Conservation (phyloP, 2,329 filamentous ascomycete genomes). For the Bipolaris zeicola region DNA sequence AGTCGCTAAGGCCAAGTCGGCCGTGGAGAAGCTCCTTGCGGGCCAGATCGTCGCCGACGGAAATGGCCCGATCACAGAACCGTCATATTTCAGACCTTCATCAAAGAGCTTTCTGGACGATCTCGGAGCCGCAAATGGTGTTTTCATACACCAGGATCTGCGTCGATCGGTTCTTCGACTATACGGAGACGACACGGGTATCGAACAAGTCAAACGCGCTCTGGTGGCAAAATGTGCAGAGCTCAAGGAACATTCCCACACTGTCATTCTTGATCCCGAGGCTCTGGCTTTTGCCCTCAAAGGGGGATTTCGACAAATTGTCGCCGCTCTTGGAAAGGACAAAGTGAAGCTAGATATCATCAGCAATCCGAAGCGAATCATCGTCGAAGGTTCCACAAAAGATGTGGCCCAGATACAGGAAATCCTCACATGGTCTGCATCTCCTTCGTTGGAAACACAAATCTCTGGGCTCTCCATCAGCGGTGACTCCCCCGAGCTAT, state of each 20-base stretch:
- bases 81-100: no score
- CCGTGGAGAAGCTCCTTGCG: no score
- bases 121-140: no score
- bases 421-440: constrained; percentile 9
- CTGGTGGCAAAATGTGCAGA: neutral
- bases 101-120: no score
- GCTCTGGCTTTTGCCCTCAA: constrained; percentile 11
- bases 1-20: no score
- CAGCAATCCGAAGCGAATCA: constrained; percentile 22
- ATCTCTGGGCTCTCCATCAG: constrained; percentile 5
- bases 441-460: neutral
- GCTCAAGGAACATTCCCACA: constrained; percentile 4
- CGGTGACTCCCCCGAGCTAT: constrained; percentile 7
- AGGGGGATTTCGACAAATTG: constrained; percentile 20
- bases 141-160: no score
- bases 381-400: constrained; percentile 17
- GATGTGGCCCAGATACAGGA: constrained; percentile 10
- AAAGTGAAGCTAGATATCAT: constrained; percentile 22
- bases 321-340: constrained; percentile 21
- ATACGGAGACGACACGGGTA: no score
- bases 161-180: no score
- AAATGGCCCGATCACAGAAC: no score
- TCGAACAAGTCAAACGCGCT: no score
- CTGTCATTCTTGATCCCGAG: constrained; percentile 16
- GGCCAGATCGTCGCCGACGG: no score